Base-by-base conservation (phyloP, 768 basidiomycete genomes). In the Tricholomella constricta region DNA sequence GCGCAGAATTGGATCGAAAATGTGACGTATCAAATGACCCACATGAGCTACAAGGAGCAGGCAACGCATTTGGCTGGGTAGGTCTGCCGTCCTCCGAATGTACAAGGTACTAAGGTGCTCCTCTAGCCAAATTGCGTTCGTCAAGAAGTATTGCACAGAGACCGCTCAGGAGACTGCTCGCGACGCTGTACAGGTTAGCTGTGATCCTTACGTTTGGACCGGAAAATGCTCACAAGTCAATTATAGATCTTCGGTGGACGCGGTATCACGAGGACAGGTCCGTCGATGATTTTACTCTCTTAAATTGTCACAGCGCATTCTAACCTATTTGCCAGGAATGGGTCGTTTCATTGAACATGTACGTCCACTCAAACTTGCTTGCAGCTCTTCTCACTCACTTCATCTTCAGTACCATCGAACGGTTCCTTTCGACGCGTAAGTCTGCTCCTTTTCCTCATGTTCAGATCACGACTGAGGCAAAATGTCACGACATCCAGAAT, bases 11-110 rank as follows among this genome's bases (percentile, higher is more conserved):
- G 88, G 89, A 71, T 93, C n/a, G 91, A 94, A 72, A 86, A 84
- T 60, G 77, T 94, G 58, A 92, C 91, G 0, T 86, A 85, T 67
- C 91, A 93, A 69, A 91, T 92, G 89, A 83, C 78, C 68, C 84
- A 88, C 56, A 91, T 93, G 91, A 82, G 79, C n/a, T 90, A 91
- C 66, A 84, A 83, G 63, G 81, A 89, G 62, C 89, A 90, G 68
- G 82, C 88, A 0, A 73, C 75, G 45, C 80, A 84, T 54, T 80
- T 91, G 4, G 89, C 88, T 19, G 89, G 89, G 82, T 84, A 54
- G 54, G 73, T 66, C 4, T 41, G 37, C 34, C 38, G 23, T 17
- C 9, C 29, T 3, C 5, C 17, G 51, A 9, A 22, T 7, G 19
- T 4, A 43, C 19, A 35, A 15, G n/a, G 36, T 17, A 37, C 4